Evolutionary conservation across 352 stramenopile genomes (phyloP), one percentile per base, ranked within the genome.

Genomic region (Globisporangium okanoganense): DNA sequence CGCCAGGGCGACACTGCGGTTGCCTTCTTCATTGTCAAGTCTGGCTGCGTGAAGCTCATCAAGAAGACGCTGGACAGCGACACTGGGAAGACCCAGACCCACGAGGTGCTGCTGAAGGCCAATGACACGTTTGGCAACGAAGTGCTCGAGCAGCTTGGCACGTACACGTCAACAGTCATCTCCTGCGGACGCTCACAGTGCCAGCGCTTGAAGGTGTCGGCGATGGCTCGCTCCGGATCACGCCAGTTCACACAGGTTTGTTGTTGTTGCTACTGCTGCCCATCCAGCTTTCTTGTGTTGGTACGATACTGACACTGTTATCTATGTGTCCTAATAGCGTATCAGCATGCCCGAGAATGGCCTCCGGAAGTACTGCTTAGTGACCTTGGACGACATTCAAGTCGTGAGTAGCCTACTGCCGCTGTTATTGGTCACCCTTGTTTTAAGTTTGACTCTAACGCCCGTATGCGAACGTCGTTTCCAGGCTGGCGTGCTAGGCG

Each of bases 401-500:
- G 65, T 89, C 57, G 79, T 89, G 69, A 43, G 62, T 58, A 24
- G 10, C n/a, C 2, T 3, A 36, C 25, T 36, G 5, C 8, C 13
- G 1, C 18, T 35, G 7, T 22, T 10, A 0, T 47, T 8, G 16
- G 3, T 10, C 22, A 36, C 10, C 25, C 3, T 56, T 1, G 36
- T 7, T 2, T 9, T 7, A 8, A 10, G 16, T 25, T 20, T n/a
- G 25, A 43, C 33, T 18, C 18, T 36, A 35, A 55, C 29, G 14
- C 14, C 22, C 13, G 12, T 47, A n/a, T 5, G 13, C 25, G 18
- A 2, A 33, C 27, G 2, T 35, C 3, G 20, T 43, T 40, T 22
- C 31, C 45, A 89, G 82, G 82, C 88, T 31, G 79, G 87, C 24
- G 94, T 98, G 5, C 72, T 99, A 3, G 96, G 96, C 56, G 90